Base-by-base conservation (phyloP, 2,329 filamentous ascomycete species). In the Fusarium clavum region DNA sequence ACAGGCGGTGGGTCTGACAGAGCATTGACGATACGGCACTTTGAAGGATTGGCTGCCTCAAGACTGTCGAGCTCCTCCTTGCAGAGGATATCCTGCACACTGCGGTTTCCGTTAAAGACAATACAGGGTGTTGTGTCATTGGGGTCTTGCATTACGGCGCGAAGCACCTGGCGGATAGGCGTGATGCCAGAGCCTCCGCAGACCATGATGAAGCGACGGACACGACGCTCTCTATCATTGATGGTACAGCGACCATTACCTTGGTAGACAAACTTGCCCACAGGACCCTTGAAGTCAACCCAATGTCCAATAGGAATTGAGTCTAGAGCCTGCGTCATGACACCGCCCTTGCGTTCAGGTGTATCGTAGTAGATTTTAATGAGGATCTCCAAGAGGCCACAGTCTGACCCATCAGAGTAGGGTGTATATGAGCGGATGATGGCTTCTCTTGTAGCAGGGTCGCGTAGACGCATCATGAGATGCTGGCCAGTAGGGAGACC, bases 371-470 rank as follows among this genome's bases (percentile, higher is more conserved):
- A 97, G 20, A 97, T 83, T 78, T 98, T 98, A 73, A 97, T 84
- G 1, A 98, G 86, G 2, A 98, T 83, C 53, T 94, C 88, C 29
- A 97, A 82, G 54, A 80, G 85, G 0, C 94, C 94, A 61, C 82
- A 81, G 24, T 89, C 84, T 1, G 79, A 81, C 5, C 71, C 85
- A 53, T 91, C 85, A 0, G 92, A 94, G 29, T 96, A 88, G 0
- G 94, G 94, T 1, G 94, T 98, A 81, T 97, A 98, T 8, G 92
- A 90, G 24, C 94, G 88, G 73, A 97, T 94, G 71, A 97, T 91
- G 32, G 90, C 85, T 75, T 95, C 91, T 47, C 84, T 83, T 0
- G 89, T 91, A 0, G 84, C 88, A 0, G 91, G 90, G 75, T 97
- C 92, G 27, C 88, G 88, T 5, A 97, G 83, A 6, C 92, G 91